Conservation (phyloP, 2,329 filamentous ascomycete genomes). For the Hirsutella minnesotensis region DNA sequence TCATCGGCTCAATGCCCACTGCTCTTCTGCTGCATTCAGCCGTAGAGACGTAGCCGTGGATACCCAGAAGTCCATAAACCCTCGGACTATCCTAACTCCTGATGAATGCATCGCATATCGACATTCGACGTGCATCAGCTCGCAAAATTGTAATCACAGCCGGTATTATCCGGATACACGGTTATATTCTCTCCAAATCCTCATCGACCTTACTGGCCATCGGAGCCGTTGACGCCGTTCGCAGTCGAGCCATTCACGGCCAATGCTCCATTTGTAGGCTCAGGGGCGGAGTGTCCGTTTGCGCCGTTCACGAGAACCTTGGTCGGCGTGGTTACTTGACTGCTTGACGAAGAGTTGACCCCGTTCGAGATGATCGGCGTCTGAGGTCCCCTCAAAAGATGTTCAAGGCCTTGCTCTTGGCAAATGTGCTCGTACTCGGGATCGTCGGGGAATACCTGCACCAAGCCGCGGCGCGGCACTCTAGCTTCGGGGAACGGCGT, state of each 20-base stretch:
- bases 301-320: slow-evolving; percentile 19
- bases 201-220: not conserved
- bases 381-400: slow-evolving; percentile 36
- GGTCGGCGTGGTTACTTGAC: slow-evolving; percentile 18
- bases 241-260: slow-evolving; percentile 12
- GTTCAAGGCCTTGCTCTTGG: slow-evolving; percentile 42
- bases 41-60: not conserved
- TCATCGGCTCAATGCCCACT: not conserved
- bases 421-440: slow-evolving; percentile 44
- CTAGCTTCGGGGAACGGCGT: slow-evolving; percentile 42
- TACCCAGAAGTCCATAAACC: not conserved
- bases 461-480: slow-evolving; percentile 42
- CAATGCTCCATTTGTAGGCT: slow-evolving; percentile 8
- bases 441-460: slow-evolving; percentile 41
- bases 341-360: slow-evolving; percentile 32
- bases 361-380: slow-evolving; percentile 35
- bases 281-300: slow-evolving; percentile 9
- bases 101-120: not conserved
- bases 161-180: not conserved
- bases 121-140: not conserved
- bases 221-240: slow-evolving; percentile 17
- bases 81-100: slow-evolving; percentile 2
- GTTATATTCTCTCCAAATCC: not conserved
- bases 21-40: slow-evolving; percentile 1
- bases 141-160: not conserved